These are phyloP conservation scores for Emmonsia crescens DNA, from an alignment of 2,329 filamentous ascomycete species.

Conservation along the genomic window DNA sequence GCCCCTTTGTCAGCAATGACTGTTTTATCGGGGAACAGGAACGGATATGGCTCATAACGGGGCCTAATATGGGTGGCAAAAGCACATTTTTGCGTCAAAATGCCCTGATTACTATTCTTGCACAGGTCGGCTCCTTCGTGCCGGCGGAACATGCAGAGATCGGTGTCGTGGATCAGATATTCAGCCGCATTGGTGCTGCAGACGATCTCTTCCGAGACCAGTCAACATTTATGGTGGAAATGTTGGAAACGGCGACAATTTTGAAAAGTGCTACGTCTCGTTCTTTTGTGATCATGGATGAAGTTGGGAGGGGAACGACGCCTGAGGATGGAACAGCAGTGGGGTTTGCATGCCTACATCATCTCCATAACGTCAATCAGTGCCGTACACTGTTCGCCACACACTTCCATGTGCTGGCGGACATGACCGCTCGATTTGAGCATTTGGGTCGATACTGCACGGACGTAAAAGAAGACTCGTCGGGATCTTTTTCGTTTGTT, in stretches of 20 bases:
- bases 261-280: conserved; percentile 70
- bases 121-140: conserved; percentile 86
- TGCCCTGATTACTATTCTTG: conserved; percentile 84
- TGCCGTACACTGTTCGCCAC: conserved; percentile 85
- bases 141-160: conserved; percentile 78
- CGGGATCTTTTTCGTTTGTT: conserved; percentile 67
- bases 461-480: conserved; percentile 65
- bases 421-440: conserved; percentile 54
- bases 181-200: conserved; percentile 83
- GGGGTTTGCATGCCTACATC: conserved; percentile 76
- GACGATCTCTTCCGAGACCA: conserved; percentile 93
- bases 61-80: conserved; percentile 99
- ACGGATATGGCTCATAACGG: conserved; percentile 57
- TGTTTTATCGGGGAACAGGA: conserved; percentile 69
- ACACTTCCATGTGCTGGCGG: conserved; percentile 78
- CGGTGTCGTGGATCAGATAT: conserved; percentile 90
- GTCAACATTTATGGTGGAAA: conserved; percentile 99
- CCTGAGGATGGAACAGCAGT: conserved; percentile 86
- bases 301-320: conserved; percentile 89
- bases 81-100: conserved; percentile 94
- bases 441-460: conserved; percentile 72
- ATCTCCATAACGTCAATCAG: conserved; percentile 65
- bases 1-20: conserved; percentile 75
- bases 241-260: conserved; percentile 91
- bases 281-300: conserved; percentile 96